A percentile compares a stretch with the other conserved stretches of the same genome.
These are phyloP conservation scores for Climacium dendroides DNA, from an alignment of 225 moss, liverwort and hornwort genomes.

Conservation along the genomic window DNA sequence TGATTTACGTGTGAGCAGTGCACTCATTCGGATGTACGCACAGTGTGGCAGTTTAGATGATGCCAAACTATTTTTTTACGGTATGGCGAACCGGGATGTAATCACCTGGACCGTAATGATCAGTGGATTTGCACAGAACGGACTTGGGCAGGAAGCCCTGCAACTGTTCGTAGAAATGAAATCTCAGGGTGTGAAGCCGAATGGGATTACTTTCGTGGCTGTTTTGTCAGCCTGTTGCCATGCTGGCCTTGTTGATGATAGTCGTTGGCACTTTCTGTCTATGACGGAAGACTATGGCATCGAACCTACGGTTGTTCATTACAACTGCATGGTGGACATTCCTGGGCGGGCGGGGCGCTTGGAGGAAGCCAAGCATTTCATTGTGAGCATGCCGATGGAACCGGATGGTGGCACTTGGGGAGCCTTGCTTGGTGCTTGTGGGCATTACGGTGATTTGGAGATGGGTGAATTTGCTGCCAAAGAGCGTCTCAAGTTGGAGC, in stretches of 20 bases:
- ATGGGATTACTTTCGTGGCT: background rate
- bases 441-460: background rate
- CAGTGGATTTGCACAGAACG: background rate
- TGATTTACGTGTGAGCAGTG: background rate
- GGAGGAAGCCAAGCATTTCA: background rate
- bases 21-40: background rate
- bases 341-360: background rate
- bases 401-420: background rate
- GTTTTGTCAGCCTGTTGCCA: background rate
- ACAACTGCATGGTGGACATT: background rate
- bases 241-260: background rate
- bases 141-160: background rate
- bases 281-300: background rate
- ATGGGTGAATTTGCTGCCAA: background rate
- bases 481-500: background rate
- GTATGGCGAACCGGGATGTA: background rate
- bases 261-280: background rate
- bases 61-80: background rate
- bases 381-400: background rate
- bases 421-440: constrained; percentile 9
- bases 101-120: background rate
- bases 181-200: background rate
- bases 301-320: background rate
- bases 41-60: background rate
- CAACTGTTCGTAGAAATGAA: background rate